A percentile compares a stretch with the other conserved stretches of the same genome.
phyloP scores from a whole-genome alignment of 768 basidiomycete species.

The Phlebiopsis flavidoalba region DNA sequence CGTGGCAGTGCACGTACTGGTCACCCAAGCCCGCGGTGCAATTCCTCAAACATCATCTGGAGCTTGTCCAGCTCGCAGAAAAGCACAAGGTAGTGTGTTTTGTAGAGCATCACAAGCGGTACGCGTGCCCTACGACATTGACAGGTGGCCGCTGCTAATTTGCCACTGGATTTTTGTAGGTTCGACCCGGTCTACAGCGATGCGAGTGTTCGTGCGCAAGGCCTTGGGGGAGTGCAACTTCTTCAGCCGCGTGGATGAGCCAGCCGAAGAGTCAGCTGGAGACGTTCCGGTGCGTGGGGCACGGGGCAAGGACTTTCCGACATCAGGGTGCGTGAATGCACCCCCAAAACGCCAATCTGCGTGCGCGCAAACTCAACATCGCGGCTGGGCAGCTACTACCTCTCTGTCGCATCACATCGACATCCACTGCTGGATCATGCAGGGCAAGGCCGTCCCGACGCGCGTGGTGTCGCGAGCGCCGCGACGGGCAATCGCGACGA shows the following conservation, averaged over 20 bases:
- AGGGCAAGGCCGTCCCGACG: conserved; percentile 70
- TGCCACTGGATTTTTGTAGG: conserved; percentile 26
- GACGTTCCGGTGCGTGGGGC: conserved; percentile 95
- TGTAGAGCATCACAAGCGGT: conserved; percentile 94
- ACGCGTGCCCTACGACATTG: conserved; percentile 11
- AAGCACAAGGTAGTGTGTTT: conserved; percentile 82
- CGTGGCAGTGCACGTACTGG: conserved; percentile 80
- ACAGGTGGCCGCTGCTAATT: background rate
- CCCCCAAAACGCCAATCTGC: background rate
- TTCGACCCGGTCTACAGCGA: conserved; percentile 93
- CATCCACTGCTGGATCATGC: conserved; percentile 81
- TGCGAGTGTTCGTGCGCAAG: conserved; percentile 71
- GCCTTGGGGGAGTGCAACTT: conserved; percentile 90
- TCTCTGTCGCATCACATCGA: conserved; percentile 95
- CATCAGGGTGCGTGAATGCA: conserved; percentile 53
- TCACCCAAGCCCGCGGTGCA: conserved; percentile 94
- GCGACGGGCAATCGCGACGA: conserved; percentile 77
- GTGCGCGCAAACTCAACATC: background rate
- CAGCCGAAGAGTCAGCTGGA: conserved; percentile 94
- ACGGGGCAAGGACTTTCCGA: conserved; percentile 92
- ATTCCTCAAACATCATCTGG: conserved; percentile 75
- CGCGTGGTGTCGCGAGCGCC: conserved; percentile 89
- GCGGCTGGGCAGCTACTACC: conserved; percentile 79
- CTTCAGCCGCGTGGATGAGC: conserved; percentile 96
- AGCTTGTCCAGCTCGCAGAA: conserved; percentile 69